A percentile compares a stretch with the other conserved stretches of the same genome.
Evolutionary conservation across 495 filamentous ascomycete species (phyloP).

Genomic region (Jackrogersella multiformis): DNA sequence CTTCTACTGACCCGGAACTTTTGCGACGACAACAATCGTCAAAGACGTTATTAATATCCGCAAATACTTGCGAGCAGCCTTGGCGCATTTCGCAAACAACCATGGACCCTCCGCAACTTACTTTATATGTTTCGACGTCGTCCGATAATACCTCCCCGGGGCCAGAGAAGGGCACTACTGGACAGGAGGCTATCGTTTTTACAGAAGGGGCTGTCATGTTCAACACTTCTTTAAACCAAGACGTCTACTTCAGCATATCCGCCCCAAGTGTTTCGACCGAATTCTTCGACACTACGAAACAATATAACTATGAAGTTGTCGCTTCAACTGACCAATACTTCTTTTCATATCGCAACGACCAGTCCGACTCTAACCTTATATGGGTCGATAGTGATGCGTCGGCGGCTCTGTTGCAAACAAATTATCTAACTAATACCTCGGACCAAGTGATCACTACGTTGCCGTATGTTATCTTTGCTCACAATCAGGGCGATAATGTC

Average conservation of each 20-base stretch:
- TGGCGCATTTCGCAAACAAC: conserved; percentile 53
- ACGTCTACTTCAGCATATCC: conserved; percentile 78
- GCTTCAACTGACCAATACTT: conserved; percentile 82
- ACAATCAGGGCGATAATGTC: conserved; percentile 65
- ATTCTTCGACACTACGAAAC: conserved; percentile 57
- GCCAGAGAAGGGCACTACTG: conserved; percentile 58
- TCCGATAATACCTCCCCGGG: conserved; percentile 73
- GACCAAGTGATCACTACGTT: conserved; percentile 54
- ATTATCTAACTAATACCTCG: conserved; percentile 64
- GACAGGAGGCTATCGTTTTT: conserved; percentile 54
- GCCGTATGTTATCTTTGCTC: conserved; percentile 82
- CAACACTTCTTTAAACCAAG: conserved; percentile 61
- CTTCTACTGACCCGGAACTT: conserved; percentile 27
- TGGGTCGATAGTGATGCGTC: conserved; percentile 82
- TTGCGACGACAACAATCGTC: conserved; percentile 42
- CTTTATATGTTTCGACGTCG: conserved; percentile 78
- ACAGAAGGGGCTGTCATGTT: conserved; percentile 69
- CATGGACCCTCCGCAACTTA: conserved; percentile 70
- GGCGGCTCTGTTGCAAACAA: conserved; percentile 80
- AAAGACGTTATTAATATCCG: conserved; percentile 74
- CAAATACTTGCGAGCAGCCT: conserved; percentile 84
- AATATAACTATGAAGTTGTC: conserved; percentile 81
- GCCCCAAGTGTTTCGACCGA: conserved; percentile 67
- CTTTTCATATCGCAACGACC: conserved; percentile 62
- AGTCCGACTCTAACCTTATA: conserved; percentile 61